Evolutionary conservation across 192 early-diverging fungal species (phyloP).

Genomic region (Mortierella claussenii): DNA sequence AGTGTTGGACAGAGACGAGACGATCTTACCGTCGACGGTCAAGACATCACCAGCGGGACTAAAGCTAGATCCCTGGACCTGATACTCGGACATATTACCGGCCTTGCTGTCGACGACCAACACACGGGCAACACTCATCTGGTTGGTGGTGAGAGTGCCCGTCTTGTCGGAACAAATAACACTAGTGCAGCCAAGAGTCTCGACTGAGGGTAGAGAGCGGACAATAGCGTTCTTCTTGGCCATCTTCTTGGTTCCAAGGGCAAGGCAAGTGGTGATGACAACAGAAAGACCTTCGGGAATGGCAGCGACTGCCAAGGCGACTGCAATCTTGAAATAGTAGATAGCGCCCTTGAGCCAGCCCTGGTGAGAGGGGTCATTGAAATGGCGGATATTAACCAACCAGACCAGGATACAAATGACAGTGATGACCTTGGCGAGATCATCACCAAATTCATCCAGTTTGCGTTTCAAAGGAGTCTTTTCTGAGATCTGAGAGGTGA

Average conservation of each 20-base stretch:
- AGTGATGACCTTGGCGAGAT: conserved; percentile 84
- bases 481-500: conserved; percentile 84
- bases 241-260: conserved; percentile 98
- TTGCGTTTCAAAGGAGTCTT: conserved; percentile 96
- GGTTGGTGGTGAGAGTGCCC: conserved; percentile 97
- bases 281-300: conserved; percentile 99
- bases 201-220: conserved; percentile 89
- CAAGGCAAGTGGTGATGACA: conserved; percentile 97
- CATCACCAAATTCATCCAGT: conserved; percentile 96
- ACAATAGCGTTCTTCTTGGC: conserved; percentile 97
- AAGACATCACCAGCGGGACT: conserved; percentile 78
- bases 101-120: conserved; percentile 63
- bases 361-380: conserved; percentile 86
- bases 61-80: conserved; percentile 88
- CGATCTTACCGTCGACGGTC: conserved; percentile 55
- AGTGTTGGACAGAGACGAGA: conserved; percentile 64
- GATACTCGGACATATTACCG: conserved; percentile 69
- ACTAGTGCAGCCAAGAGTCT: conserved; percentile 96
- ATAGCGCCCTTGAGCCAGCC: conserved; percentile 96
- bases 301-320: conserved; percentile 97
- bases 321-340: conserved; percentile 99
- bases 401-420: conserved; percentile 96
- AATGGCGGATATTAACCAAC: conserved; percentile 98
- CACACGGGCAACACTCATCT: conserved; percentile 90
- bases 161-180: conserved; percentile 99